phyloP scores from a whole-genome alignment of 805 yeast species.

The Aciculoconidium aculeatum region DNA sequence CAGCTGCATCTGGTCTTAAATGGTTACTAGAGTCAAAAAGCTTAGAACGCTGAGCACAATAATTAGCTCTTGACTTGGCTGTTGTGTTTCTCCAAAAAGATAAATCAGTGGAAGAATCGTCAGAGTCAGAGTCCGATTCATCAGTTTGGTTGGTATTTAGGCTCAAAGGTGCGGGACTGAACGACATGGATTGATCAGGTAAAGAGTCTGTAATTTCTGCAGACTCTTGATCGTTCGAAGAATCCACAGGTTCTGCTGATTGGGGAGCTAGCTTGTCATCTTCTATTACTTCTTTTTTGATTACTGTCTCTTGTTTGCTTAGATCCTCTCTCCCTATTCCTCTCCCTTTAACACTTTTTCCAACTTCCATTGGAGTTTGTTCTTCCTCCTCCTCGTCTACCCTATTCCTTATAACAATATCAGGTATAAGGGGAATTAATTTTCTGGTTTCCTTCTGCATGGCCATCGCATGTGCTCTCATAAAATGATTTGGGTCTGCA shows the following conservation, averaged over 20 bases:
- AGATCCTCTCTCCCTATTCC: constrained; percentile 33
- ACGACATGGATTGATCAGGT: constrained; percentile 4
- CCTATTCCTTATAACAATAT: constrained; percentile 69
- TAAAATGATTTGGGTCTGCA: constrained; percentile 88
- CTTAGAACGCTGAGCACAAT: constrained; percentile 61
- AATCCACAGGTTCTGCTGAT: constrained; percentile 6
- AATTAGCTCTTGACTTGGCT: constrained; percentile 70
- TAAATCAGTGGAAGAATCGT: constrained; percentile 28
- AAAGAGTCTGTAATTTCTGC: constrained; percentile 7
- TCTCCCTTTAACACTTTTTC: constrained; percentile 36
- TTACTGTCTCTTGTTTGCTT: constrained; percentile 25
- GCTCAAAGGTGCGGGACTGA: neutral
- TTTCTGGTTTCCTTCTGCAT: constrained; percentile 87
- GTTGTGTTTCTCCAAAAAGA: constrained; percentile 83
- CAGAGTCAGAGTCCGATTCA: constrained; percentile 27
- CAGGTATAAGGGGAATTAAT: constrained; percentile 82
- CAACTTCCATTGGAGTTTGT: constrained; percentile 27
- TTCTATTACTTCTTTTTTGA: no score
- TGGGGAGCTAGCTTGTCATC: constrained; percentile 10
- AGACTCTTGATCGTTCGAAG: constrained; percentile 10
- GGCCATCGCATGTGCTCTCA: constrained; percentile 88
- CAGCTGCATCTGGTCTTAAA: constrained; percentile 63
- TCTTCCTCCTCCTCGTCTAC: constrained; percentile 68
- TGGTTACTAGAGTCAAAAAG: constrained; percentile 53
- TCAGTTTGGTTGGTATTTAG: constrained; percentile 17